These are phyloP conservation scores for Saccharomycopsis babjevae DNA, from an alignment of 805 yeast genomes.

Conservation along the genomic window DNA sequence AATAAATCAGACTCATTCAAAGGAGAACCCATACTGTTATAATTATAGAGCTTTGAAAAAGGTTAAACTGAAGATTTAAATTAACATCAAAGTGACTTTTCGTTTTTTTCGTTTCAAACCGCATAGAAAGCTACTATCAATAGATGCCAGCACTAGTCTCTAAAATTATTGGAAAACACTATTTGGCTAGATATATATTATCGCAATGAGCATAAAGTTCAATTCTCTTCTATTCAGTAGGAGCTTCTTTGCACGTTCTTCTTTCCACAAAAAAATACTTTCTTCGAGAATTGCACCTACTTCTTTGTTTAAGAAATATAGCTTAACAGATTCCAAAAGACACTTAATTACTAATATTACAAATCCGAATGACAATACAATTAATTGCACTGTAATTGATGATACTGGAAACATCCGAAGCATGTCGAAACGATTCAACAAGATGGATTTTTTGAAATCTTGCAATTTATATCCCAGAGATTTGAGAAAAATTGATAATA, in stretches of 20 bases:
- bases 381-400: slow-evolving; percentile 66
- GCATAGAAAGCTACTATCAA: too few relatives aligned
- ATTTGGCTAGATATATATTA: not conserved
- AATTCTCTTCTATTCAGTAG: not conserved
- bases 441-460: slow-evolving; percentile 49
- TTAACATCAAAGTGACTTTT: too few relatives aligned
- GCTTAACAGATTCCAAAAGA: not conserved
- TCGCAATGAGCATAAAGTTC: not conserved
- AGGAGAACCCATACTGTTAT: too few relatives aligned
- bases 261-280: not conserved
- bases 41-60: too few relatives aligned
- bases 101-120: too few relatives aligned
- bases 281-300: not conserved
- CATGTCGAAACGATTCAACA: slow-evolving; percentile 56
- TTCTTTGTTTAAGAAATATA: not conserved
- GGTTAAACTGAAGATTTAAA: too few relatives aligned
- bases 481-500: slow-evolving; percentile 76
- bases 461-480: slow-evolving; percentile 85
- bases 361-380: slow-evolving; percentile 28
- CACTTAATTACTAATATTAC: not conserved
- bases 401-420: slow-evolving; percentile 50
- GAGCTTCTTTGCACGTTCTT: not conserved
- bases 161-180: not conserved
- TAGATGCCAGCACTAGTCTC: not conserved
- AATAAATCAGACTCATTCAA: too few relatives aligned